phyloP scores from a whole-genome alignment of 2,329 filamentous ascomycete genomes.

The Colletotrichum spaethianum region DNA sequence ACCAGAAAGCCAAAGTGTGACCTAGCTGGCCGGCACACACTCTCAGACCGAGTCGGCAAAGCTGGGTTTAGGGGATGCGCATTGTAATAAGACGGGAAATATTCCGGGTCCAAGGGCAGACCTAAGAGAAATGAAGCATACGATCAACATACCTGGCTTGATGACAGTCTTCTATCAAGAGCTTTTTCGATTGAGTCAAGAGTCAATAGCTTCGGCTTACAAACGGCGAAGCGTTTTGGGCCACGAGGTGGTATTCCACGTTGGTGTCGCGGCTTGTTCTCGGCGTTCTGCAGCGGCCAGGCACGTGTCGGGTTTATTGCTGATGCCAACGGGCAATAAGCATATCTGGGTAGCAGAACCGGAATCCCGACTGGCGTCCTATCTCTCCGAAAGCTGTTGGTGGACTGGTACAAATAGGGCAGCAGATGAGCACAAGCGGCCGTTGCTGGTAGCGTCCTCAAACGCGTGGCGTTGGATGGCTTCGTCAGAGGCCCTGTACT shows the following conservation, averaged over 20 bases:
- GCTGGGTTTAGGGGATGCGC: background rate
- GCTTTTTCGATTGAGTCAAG: background rate
- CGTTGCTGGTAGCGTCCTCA: conserved; percentile 32
- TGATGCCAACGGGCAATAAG: conserved; percentile 34
- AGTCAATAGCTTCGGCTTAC: background rate
- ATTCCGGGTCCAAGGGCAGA: background rate
- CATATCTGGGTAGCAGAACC: conserved; percentile 37
- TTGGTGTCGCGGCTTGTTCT: conserved; percentile 12
- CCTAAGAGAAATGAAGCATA: conserved; percentile 16
- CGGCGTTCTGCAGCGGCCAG: conserved; percentile 31
- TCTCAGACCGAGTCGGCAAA: conserved; percentile 8
- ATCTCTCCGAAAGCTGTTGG: conserved; percentile 54
- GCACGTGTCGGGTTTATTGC: conserved; percentile 25
- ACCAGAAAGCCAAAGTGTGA: background rate
- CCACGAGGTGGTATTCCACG: conserved; percentile 5
- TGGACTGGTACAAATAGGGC: conserved; percentile 40
- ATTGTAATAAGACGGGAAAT: background rate
- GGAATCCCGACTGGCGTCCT: conserved; percentile 34
- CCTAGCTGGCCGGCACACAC: background rate
- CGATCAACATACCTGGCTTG: conserved; percentile 2
- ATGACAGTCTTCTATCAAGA: background rate
- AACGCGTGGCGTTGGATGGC: conserved; percentile 42
- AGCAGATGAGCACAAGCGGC: conserved; percentile 12
- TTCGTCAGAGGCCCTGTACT: conserved; percentile 18
- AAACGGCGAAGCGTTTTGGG: background rate